Evolutionary conservation across 1,284 basidiomycete species (phyloP).

Genomic region (Marasmius oreades): DNA sequence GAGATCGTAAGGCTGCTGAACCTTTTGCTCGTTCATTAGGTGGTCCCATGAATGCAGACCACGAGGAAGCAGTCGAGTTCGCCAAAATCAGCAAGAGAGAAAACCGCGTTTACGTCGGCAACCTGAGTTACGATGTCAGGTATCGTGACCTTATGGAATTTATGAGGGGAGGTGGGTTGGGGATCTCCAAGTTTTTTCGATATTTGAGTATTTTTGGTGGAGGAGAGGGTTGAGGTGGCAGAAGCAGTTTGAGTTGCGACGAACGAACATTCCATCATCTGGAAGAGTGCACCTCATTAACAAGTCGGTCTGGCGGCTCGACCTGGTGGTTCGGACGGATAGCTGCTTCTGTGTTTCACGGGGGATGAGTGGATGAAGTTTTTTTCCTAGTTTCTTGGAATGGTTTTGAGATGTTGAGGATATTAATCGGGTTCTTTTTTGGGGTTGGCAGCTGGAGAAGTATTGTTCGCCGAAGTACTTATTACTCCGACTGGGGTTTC

Average conservation of each 20-base stretch:
- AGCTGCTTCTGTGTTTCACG: slow-evolving; percentile 17
- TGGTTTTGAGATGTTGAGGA: slow-evolving; percentile 64
- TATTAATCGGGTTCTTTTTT: slow-evolving; percentile 85
- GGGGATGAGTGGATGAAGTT: slow-evolving; percentile 31
- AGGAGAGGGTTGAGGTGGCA: slow-evolving; percentile 23
- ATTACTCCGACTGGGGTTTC: slow-evolving; percentile 94
- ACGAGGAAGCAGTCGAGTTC: slow-evolving; percentile 87
- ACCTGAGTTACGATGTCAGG: slow-evolving; percentile 96
- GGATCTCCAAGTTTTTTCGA: slow-evolving; percentile 56
- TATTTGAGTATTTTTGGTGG: slow-evolving; percentile 30
- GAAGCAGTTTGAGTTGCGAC: slow-evolving; percentile 22
- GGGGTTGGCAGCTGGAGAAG: slow-evolving; percentile 90
- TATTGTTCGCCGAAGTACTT: slow-evolving; percentile 98
- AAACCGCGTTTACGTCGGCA: slow-evolving; percentile 97
- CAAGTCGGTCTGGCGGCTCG: not conserved
- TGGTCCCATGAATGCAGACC: slow-evolving; percentile 87
- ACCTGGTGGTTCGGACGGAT: slow-evolving; percentile 8
- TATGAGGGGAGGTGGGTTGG: slow-evolving; percentile 98
- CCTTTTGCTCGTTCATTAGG: slow-evolving; percentile 77
- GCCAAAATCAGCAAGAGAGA: slow-evolving; percentile 94
- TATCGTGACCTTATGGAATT: slow-evolving; percentile 98
- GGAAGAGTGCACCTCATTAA: not conserved
- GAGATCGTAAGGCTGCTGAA: slow-evolving; percentile 56
- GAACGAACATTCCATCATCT: not conserved
- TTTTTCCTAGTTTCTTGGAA: slow-evolving; percentile 57